Conservation (phyloP, 2,329 filamentous ascomycete species). For the Ophiosphaerella herpotricha region DNA sequence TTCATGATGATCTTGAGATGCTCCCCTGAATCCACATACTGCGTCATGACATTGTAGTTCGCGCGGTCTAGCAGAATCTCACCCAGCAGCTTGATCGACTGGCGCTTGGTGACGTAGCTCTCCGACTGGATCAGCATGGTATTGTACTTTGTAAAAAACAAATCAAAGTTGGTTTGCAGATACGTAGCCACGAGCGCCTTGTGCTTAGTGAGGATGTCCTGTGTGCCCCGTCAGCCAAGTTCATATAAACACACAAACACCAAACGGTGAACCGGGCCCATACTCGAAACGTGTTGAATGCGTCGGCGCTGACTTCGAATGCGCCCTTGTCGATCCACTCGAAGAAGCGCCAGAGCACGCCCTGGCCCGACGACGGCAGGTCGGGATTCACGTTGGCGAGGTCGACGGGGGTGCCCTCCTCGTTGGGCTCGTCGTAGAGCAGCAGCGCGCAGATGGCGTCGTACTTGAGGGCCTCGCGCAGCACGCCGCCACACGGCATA, state of each 20-base stretch:
- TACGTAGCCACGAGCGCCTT: constrained; percentile 90
- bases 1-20: constrained; percentile 99
- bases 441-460: constrained; percentile 90
- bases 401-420: constrained; percentile 73
- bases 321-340: constrained; percentile 95
- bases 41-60: constrained; percentile 98
- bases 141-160: constrained; percentile 94
- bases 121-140: constrained; percentile 84
- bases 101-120: constrained; percentile 96
- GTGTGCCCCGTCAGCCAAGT: background rate
- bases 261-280: background rate
- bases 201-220: constrained; percentile 94
- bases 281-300: constrained; percentile 96
- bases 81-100: constrained; percentile 95
- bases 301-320: constrained; percentile 96
- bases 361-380: constrained; percentile 73
- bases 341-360: constrained; percentile 97
- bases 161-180: constrained; percentile 84
- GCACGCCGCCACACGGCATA: constrained; percentile 84
- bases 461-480: constrained; percentile 88
- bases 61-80: constrained; percentile 93
- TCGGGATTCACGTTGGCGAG: constrained; percentile 78
- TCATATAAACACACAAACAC: too few relatives aligned
- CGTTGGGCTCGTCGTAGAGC: constrained; percentile 84
- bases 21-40: constrained; percentile 92